Conservation (phyloP, 2,329 filamentous ascomycete species). For the Lasiodiplodia sp. region DNA sequence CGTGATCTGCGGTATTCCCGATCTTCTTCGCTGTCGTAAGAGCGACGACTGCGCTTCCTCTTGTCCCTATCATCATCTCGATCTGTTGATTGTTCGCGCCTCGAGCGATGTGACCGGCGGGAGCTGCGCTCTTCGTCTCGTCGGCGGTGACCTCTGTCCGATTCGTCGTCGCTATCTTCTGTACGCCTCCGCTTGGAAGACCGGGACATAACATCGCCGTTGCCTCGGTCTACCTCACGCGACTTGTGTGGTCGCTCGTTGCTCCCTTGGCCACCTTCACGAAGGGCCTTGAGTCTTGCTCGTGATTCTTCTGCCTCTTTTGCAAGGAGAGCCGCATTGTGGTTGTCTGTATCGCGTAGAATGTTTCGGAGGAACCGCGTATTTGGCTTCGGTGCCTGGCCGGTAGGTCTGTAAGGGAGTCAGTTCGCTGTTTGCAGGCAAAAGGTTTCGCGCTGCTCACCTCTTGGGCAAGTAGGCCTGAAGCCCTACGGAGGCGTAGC, state of each 20-base stretch:
- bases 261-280: constrained; percentile 46
- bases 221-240: constrained; percentile 5
- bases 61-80: constrained; percentile 11
- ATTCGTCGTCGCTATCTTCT: constrained; percentile 35
- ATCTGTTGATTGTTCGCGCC: constrained; percentile 32
- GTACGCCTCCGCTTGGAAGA: constrained; percentile 29
- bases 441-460: constrained; percentile 45
- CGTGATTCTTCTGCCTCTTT: constrained; percentile 83
- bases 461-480: constrained; percentile 68
- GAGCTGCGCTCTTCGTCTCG: constrained; percentile 36
- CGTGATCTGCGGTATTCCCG: constrained; percentile 33
- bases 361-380: constrained; percentile 88
- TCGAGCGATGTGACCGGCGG: constrained; percentile 30
- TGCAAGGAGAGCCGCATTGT: constrained; percentile 86
- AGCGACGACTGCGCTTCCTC: constrained; percentile 33
- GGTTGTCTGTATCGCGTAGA: constrained; percentile 83
- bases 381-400: constrained; percentile 83
- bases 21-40: constrained; percentile 33
- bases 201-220: background rate
- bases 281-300: constrained; percentile 66
- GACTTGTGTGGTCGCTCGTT: constrained; percentile 33
- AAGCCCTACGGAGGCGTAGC: constrained; percentile 77
- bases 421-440: background rate
- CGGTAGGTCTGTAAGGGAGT: constrained; percentile 60
- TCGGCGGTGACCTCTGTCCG: constrained; percentile 34